A percentile compares a stretch with the other conserved stretches of the same genome.
Conservation (phyloP, 257 asterid species). For the Nicotiana attenuata region DNA sequence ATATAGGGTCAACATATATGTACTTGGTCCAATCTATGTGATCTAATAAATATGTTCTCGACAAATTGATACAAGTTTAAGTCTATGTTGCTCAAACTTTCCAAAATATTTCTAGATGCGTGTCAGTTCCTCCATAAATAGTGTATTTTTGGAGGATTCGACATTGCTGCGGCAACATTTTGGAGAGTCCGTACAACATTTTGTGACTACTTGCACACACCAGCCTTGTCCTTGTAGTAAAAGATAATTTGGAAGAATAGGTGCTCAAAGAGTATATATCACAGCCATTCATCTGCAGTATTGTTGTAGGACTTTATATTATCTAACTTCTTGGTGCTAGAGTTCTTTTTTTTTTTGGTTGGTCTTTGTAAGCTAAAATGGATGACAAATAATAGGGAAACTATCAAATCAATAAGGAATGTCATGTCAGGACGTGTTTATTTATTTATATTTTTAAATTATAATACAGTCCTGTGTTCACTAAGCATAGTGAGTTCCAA, state of each 20-base stretch:
- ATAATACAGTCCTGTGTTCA: slow-evolving; percentile 9
- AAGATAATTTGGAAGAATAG: not conserved
- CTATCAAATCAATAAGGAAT: slow-evolving; percentile 6
- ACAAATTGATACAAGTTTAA: too few relatives aligned
- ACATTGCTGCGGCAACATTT: too few relatives aligned
- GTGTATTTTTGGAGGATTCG: too few relatives aligned
- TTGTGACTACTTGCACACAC: not conserved
- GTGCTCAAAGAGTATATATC: not conserved
- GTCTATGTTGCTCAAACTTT: too few relatives aligned
- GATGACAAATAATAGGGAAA: not conserved
- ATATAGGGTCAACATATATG: not conserved
- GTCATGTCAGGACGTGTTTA: slow-evolving; percentile 41
- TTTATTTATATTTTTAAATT: too few relatives aligned
- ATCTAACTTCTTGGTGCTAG: too few relatives aligned
- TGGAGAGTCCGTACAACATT: too few relatives aligned
- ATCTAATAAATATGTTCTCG: too few relatives aligned
- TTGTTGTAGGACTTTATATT: not conserved
- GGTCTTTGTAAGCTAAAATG: not conserved
- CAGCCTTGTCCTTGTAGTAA: not conserved
- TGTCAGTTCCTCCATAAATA: too few relatives aligned
- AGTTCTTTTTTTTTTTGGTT: not conserved
- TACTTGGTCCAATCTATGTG: too few relatives aligned
- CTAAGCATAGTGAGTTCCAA: not conserved
- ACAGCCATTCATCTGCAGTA: not conserved
- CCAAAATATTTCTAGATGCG: too few relatives aligned